These are phyloP conservation scores for Leccinum rimulosum DNA, from an alignment of 768 basidiomycete genomes.

Conservation along the genomic window DNA sequence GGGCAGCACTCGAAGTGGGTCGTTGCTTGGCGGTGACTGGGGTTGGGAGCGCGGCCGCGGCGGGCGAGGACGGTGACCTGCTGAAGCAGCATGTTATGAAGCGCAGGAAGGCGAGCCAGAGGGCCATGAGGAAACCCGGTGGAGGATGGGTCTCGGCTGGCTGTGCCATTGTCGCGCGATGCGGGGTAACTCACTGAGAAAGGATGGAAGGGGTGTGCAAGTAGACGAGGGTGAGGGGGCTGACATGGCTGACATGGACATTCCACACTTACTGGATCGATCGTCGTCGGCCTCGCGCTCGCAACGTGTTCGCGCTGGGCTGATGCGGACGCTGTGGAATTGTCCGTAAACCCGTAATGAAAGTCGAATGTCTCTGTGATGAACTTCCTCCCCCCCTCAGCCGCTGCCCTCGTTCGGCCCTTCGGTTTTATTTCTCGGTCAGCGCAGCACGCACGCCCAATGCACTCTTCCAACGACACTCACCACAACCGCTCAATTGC, in stretches of 20 bases:
- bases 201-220: not conserved
- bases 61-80: slow-evolving; percentile 5
- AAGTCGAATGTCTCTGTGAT: not conserved
- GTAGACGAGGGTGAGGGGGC: not conserved
- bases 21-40: slow-evolving; percentile 15
- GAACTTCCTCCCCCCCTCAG: not conserved
- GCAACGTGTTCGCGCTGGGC: slow-evolving; percentile 5
- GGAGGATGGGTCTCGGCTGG: not conserved
- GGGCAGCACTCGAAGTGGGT: slow-evolving; percentile 5
- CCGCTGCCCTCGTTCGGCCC: not conserved
- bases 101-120: slow-evolving; percentile 15
- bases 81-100: slow-evolving; percentile 14
- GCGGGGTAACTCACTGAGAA: not conserved
- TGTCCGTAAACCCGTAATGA: not conserved
- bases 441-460: slow-evolving; percentile 14
- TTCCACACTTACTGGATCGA: not conserved
- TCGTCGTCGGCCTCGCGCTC: slow-evolving; percentile 21
- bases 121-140: slow-evolving; percentile 10
- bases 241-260: not conserved
- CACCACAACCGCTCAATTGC: slow-evolving; percentile 10
- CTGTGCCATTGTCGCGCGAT: slow-evolving; percentile 3
- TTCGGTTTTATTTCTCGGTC: slow-evolving; percentile 4
- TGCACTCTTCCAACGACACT: slow-evolving; percentile 20
- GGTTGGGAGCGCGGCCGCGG: slow-evolving; percentile 8
- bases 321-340: not conserved